Evolutionary conservation across 768 basidiomycete genomes (phyloP).

Genomic region (Boletus vinaceobasis): DNA sequence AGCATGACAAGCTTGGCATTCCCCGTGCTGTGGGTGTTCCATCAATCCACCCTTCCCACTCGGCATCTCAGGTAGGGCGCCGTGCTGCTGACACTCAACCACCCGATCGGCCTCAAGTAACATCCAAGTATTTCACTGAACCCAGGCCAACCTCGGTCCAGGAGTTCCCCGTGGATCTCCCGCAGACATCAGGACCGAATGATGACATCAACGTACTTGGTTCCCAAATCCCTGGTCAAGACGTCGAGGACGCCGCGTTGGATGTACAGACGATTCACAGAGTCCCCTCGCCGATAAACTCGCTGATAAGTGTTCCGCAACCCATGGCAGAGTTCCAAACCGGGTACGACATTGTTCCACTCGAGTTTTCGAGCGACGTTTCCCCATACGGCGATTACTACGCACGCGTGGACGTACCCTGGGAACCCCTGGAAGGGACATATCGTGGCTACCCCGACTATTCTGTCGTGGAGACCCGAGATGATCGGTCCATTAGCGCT

Average conservation of each 20-base stretch:
- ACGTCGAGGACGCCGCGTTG: neutral
- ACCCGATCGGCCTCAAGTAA: conserved; percentile 1
- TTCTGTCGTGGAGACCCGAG: neutral
- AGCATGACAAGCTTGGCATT: neutral
- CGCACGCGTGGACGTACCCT: neutral
- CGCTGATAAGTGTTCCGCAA: conserved; percentile 2
- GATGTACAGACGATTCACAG: neutral
- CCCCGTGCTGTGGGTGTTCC: conserved; percentile 6
- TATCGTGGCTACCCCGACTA: neutral
- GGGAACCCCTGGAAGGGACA: neutral
- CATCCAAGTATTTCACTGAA: conserved; percentile 10
- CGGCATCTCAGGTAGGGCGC: conserved; percentile 47
- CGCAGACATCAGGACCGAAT: neutral
- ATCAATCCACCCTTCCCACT: conserved; percentile 50
- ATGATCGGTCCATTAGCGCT: neutral
- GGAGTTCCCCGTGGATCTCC: neutral
- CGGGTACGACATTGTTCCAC: conserved; percentile 8
- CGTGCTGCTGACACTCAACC: conserved; percentile 6
- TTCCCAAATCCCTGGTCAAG: neutral
- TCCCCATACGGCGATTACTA: conserved; percentile 3
- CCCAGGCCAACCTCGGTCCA: neutral
- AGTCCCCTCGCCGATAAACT: conserved; percentile 1
- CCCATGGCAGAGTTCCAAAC: conserved; percentile 4
- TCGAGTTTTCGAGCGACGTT: conserved; percentile 14
- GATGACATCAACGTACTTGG: neutral